These are phyloP conservation scores for Hyparrhenia diplandra DNA, from an alignment of 176 grass and related monocot genomes.

Conservation along the genomic window DNA sequence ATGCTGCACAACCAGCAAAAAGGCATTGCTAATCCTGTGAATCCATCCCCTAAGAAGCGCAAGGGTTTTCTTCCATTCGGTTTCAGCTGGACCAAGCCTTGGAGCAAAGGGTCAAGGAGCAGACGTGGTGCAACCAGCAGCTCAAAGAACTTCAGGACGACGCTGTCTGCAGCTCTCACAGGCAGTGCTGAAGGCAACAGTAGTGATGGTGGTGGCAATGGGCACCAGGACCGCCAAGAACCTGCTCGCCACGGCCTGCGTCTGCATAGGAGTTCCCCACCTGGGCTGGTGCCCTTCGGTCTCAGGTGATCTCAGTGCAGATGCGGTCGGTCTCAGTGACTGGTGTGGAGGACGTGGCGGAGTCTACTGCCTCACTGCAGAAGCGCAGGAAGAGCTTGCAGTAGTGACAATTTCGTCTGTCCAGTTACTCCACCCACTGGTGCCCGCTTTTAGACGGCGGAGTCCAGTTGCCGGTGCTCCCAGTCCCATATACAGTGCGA, in stretches of 20 bases:
- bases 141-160: slow-evolving; percentile 17
- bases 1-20: slow-evolving; percentile 30
- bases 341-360: slow-evolving; percentile 29
- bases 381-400: slow-evolving; percentile 54
- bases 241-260: slow-evolving; percentile 30
- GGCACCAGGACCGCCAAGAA: neutral
- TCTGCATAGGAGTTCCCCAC: slow-evolving; percentile 29
- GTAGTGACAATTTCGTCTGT: neutral
- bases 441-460: neutral
- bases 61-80: slow-evolving; percentile 55
- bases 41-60: slow-evolving; percentile 58
- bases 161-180: too few species aligned
- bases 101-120: slow-evolving; percentile 25
- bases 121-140: slow-evolving; percentile 21
- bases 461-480: slow-evolving; percentile 7
- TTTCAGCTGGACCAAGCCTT: slow-evolving; percentile 29
- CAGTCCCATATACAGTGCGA: neutral
- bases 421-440: neutral
- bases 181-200: slow-evolving; percentile 28
- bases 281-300: neutral
- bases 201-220: neutral
- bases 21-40: slow-evolving; percentile 39
- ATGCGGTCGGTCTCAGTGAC: slow-evolving; percentile 23
- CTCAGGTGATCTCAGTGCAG: slow-evolving; percentile 25
- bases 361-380: slow-evolving; percentile 35